Conservation (phyloP, 257 asterid genomes). For the Anisodus tanguticus region DNA sequence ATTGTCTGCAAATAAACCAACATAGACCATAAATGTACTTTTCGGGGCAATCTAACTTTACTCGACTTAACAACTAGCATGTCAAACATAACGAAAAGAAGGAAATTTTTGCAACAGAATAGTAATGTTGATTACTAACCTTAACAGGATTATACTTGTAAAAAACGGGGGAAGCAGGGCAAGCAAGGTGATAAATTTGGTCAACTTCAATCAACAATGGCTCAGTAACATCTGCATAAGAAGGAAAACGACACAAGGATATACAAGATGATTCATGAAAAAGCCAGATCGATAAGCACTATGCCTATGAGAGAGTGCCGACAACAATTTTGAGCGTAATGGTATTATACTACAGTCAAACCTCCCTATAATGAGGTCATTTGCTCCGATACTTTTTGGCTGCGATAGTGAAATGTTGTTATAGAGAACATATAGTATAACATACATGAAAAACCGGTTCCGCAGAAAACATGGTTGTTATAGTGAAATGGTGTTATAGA, state of each 20-base stretch:
- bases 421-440: too few species aligned
- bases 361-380: too few species aligned
- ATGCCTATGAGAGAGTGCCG: not conserved
- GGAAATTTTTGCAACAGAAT: not conserved
- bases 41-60: not conserved
- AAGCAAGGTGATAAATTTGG: conserved; percentile 94
- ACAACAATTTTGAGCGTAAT: not conserved
- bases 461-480: too few species aligned
- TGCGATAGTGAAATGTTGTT: too few species aligned
- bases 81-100: not conserved
- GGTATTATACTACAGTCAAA: not conserved
- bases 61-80: not conserved
- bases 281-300: not conserved
- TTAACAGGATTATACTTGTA: conserved; percentile 96
- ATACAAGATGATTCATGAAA: not conserved
- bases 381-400: too few species aligned
- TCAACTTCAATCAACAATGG: conserved; percentile 84
- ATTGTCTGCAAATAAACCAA: conserved; percentile 63
- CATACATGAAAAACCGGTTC: too few species aligned
- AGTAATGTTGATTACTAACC: conserved; percentile 42
- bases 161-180: conserved; percentile 95
- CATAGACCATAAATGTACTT: conserved; percentile 14
- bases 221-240: conserved; percentile 81
- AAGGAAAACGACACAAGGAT: not conserved
- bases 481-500: too few species aligned